Conservation (phyloP, 163 green algal genomes). For the Volvox carteri region DNA sequence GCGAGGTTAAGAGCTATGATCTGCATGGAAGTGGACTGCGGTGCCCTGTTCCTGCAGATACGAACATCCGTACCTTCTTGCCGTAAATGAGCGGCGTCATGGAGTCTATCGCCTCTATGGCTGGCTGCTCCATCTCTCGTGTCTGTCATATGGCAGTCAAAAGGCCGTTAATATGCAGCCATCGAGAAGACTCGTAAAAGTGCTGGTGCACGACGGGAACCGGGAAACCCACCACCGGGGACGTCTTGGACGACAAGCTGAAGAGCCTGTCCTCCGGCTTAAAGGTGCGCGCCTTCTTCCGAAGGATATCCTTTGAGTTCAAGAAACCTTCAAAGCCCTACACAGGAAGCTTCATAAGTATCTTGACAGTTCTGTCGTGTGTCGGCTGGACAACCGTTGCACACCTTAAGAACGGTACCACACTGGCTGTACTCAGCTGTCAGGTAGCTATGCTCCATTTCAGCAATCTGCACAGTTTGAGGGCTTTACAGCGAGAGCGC, state of each 20-base stretch:
- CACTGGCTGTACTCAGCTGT: slow-evolving; percentile 77
- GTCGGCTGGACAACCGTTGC: background rate
- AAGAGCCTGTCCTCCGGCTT: slow-evolving; percentile 83
- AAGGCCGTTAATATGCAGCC: too few relatives aligned
- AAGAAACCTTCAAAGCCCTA: slow-evolving; percentile 89
- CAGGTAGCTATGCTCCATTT: slow-evolving; percentile 81
- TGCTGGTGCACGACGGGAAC: background rate
- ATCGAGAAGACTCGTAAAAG: too few relatives aligned
- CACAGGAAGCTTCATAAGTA: background rate
- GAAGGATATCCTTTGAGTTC: slow-evolving; percentile 81
- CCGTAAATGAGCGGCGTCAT: slow-evolving; percentile 50
- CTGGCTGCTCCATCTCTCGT: slow-evolving; percentile 52
- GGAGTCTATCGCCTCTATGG: slow-evolving; percentile 40
- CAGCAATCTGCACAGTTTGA: slow-evolving; percentile 76
- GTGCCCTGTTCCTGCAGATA: too few relatives aligned
- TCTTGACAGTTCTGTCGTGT: background rate
- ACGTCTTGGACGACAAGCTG: slow-evolving; percentile 83
- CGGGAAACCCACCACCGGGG: slow-evolving; percentile 68
- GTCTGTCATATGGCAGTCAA: too few relatives aligned
- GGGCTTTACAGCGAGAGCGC: background rate
- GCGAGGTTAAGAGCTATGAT: background rate
- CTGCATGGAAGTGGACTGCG: too few relatives aligned
- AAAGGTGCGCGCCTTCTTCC: slow-evolving; percentile 78
- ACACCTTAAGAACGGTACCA: slow-evolving; percentile 83
- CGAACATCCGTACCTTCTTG: slow-evolving; percentile 46